Evolutionary conservation across 163 green algal genomes (phyloP).

Genomic region (Chlamydomonas reinhardtii): DNA sequence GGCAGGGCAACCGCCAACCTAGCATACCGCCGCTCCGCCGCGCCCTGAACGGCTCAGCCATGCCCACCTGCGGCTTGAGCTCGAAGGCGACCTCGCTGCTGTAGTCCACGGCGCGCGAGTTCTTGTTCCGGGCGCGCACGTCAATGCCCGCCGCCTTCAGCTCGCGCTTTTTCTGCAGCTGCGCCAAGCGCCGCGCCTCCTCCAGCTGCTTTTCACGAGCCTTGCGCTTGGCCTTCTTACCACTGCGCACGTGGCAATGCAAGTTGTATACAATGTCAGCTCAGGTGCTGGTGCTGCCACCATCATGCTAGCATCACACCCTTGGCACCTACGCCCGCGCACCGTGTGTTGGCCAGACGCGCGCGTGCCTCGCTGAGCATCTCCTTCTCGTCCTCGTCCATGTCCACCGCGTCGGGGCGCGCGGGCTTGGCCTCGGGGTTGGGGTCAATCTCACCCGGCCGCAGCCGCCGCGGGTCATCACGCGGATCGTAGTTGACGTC

Average conservation of each 20-base stretch:
- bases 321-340: no score
- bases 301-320: no score
- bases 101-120: conserved; percentile 89
- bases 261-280: no score
- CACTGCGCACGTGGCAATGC: conserved; percentile 60
- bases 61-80: conserved; percentile 75
- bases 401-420: conserved; percentile 96
- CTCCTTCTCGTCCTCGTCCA: conserved; percentile 99
- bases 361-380: conserved; percentile 97
- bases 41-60: no score
- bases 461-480: conserved; percentile 94
- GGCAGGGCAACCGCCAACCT: no score
- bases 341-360: conserved; percentile 98
- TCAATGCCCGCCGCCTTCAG: conserved; percentile 90
- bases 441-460: conserved; percentile 98
- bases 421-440: conserved; percentile 98
- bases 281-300: no score
- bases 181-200: conserved; percentile 94
- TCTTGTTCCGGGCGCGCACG: conserved; percentile 63
- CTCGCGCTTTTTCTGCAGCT: conserved; percentile 98
- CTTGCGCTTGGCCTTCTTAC: conserved; percentile 99
- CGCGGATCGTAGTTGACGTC: conserved; percentile 87
- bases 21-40: no score
- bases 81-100: conserved; percentile 98
- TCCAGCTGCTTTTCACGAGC: conserved; percentile 97